Percentiles rank a stretch among this genome's conserved stretches.
These are phyloP conservation scores for Dipteronia dyeriana DNA, from an alignment of 345 rosid genomes.

Conservation along the genomic window DNA sequence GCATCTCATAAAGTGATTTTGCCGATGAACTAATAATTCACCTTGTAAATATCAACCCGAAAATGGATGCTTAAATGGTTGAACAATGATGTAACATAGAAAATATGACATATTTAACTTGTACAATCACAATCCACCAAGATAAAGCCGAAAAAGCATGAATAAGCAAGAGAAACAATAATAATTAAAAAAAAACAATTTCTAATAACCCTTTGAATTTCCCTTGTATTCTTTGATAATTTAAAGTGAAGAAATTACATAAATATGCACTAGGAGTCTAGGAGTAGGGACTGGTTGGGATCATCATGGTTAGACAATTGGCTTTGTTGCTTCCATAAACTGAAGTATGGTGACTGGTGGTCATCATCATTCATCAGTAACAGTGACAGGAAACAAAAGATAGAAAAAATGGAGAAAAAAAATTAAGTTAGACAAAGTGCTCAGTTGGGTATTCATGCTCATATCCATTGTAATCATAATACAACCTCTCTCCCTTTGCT, in stretches of 20 bases:
- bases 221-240: no score
- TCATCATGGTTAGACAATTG: conserved; percentile 20
- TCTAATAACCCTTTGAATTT: not conserved
- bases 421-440: conserved; percentile 72
- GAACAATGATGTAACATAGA: no score
- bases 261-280: not conserved
- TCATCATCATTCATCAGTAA: not conserved
- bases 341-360: not conserved
- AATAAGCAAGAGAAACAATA: not conserved
- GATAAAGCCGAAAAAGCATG: no score
- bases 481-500: conserved; percentile 75
- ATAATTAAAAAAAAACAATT: not conserved
- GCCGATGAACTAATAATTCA: no score
- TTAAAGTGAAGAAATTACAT: not conserved
- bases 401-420: not conserved
- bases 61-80: no score
- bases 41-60: no score
- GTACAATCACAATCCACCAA: no score
- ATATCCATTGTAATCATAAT: conserved; percentile 92
- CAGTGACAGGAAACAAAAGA: not conserved
- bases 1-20: no score
- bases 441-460: conserved; percentile 94
- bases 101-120: no score
- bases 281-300: not conserved
- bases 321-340: conserved; percentile 12